Conservation (phyloP, 371 early-diverging fungal genomes). For the Mucor sp. region DNA sequence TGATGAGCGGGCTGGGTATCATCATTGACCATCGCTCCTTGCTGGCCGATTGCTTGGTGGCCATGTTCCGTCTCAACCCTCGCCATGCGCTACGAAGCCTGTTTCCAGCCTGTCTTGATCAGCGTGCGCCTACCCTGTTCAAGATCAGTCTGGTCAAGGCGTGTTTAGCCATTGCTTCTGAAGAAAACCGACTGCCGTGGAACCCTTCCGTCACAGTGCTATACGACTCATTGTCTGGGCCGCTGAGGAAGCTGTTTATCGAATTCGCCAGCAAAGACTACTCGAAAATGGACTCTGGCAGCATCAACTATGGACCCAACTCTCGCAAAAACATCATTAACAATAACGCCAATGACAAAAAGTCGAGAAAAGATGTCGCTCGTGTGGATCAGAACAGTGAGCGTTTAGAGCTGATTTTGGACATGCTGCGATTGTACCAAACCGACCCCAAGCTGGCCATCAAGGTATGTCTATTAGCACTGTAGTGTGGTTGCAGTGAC, state of each 20-base stretch:
- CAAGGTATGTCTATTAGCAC: too few relatives aligned
- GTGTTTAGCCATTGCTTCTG: constrained; percentile 72
- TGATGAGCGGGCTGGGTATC: constrained; percentile 58
- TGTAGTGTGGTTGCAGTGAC: too few relatives aligned
- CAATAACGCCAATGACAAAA: constrained; percentile 34
- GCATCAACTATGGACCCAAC: constrained; percentile 9
- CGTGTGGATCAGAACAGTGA: constrained; percentile 57
- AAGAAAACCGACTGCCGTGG: constrained; percentile 71
- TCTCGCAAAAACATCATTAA: constrained; percentile 25
- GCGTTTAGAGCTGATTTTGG: constrained; percentile 72
- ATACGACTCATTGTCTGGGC: constrained; percentile 68
- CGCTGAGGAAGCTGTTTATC: constrained; percentile 71
- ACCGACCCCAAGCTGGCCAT: constrained; percentile 75
- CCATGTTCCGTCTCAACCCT: constrained; percentile 77
- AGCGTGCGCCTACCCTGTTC: constrained; percentile 69
- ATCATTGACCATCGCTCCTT: constrained; percentile 60
- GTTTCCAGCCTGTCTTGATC: constrained; percentile 70
- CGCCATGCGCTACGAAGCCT: constrained; percentile 65
- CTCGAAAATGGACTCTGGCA: constrained; percentile 28
- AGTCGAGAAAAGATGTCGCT: constrained; percentile 38
- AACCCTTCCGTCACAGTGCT: constrained; percentile 71
- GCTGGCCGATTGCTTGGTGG: constrained; percentile 76
- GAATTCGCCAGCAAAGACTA: constrained; percentile 54
- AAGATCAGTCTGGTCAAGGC: constrained; percentile 78
- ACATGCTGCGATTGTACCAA: constrained; percentile 75